phyloP scores from a whole-genome alignment of 257 asterid species.

The Ehretia macrophylla region DNA sequence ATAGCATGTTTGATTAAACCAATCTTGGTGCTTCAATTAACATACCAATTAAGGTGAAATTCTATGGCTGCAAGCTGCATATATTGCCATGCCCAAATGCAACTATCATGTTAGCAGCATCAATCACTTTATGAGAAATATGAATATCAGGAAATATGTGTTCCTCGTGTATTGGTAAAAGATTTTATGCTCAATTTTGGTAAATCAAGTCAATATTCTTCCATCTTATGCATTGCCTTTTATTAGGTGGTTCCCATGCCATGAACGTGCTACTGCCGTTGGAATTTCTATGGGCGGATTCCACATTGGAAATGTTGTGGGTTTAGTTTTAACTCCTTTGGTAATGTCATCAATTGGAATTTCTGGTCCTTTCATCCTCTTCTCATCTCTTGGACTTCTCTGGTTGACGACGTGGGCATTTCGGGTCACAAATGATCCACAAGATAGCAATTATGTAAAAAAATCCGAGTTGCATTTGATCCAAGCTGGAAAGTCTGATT shows the following conservation, averaged over 20 bases:
- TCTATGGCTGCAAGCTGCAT: too few relatives aligned
- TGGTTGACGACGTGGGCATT: slow-evolving; percentile 67
- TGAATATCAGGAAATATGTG: too few relatives aligned
- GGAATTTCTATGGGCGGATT: slow-evolving; percentile 98
- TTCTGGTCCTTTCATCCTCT: slow-evolving; percentile 80
- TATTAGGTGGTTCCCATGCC: slow-evolving; percentile 80
- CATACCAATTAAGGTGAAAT: too few relatives aligned
- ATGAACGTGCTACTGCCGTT: slow-evolving; percentile 90
- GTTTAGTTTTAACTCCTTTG: slow-evolving; percentile 72
- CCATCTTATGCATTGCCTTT: neutral
- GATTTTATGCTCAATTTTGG: too few relatives aligned
- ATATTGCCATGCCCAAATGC: too few relatives aligned
- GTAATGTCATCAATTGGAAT: slow-evolving; percentile 66
- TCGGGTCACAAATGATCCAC: slow-evolving; percentile 65
- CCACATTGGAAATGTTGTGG: slow-evolving; percentile 90
- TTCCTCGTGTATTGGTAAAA: too few relatives aligned
- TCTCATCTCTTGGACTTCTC: slow-evolving; percentile 75
- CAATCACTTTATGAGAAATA: too few relatives aligned
- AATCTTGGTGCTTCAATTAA: too few relatives aligned
- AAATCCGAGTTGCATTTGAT: slow-evolving; percentile 64
- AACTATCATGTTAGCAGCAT: too few relatives aligned
- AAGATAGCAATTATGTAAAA: slow-evolving; percentile 49
- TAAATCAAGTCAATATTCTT: neutral
- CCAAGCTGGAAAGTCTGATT: slow-evolving; percentile 77
- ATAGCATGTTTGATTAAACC: too few relatives aligned